Base-by-base conservation (phyloP, 2,329 filamentous ascomycete genomes). In the Bipolaris gigantea region DNA sequence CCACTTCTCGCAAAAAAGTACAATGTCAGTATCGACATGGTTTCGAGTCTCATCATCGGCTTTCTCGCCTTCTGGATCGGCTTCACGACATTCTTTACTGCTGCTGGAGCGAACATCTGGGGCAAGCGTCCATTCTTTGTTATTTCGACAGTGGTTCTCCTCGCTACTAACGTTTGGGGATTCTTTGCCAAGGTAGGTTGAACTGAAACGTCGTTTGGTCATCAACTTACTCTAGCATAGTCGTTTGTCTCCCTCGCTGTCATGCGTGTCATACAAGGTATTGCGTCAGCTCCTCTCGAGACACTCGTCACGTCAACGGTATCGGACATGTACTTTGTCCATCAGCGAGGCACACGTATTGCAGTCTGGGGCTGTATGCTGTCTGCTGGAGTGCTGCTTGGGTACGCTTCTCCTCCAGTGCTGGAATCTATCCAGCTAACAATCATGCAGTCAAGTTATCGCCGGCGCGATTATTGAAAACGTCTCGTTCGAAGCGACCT, bases 241-340 rank as follows among this genome's bases (percentile, higher is more conserved):
- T 73, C 70, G 4, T 77, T 77, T 49, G 40, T 62, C 5, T 76
- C 74, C 4, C 61, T 77, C 23, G 73, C 72, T 5, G 65, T 69
- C 19, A 72, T 93, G 30, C 83, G 93, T 21, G 83, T 95, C 45
- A 82, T 96, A 44, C 92, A 97, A 73, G 93, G 93, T 21, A 84
- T 97, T 36, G 92, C 89, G 0, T 83, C 91, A 19, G 92, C 92
- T 4, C 92, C 93, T 0, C 96, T 94, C 58, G 93, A 97, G 75
- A 89, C 90, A 0, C 79, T 97, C 19, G 88, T 97, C 55, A 96
- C 95, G 69, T 90, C 90, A 1, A 88, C 88, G 25, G 90, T 97
- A 2, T 93, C 92, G 32, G 93, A 97, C 72, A 73, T 97, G 50
- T 97, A 92, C 76, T 96, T 88, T 73, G 90, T 97, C 19, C 93